phyloP scores from a whole-genome alignment of 192 early-diverging fungal species.

The Umbelopsis ramanniana region DNA sequence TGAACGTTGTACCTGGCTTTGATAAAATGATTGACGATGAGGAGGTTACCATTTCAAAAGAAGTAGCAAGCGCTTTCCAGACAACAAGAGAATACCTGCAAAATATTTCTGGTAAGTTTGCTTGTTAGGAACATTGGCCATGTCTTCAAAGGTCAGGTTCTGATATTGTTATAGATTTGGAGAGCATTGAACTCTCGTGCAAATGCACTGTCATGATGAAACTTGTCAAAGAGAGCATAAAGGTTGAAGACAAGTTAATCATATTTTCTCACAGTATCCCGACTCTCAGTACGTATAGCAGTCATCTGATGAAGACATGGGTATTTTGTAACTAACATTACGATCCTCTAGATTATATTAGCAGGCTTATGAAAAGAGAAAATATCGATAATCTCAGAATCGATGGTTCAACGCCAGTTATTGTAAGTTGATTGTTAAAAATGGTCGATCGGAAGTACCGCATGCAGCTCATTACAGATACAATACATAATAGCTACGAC shows the following conservation, averaged over 20 bases:
- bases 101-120: neutral
- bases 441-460: too few relatives aligned
- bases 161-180: neutral
- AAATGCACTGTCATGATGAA: conserved; percentile 49
- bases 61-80: neutral
- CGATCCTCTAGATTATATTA: conserved; percentile 34
- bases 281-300: conserved; percentile 57
- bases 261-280: conserved; percentile 74
- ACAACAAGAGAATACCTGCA: neutral
- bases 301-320: neutral
- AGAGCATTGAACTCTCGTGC: neutral
- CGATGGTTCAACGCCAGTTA: conserved; percentile 55
- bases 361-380: neutral
- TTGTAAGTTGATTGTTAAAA: conserved; percentile 23
- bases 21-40: neutral
- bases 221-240: conserved; percentile 54
- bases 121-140: neutral
- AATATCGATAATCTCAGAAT: conserved; percentile 45
- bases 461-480: too few relatives aligned
- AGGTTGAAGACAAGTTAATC: conserved; percentile 67
- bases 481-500: conserved; percentile 39
- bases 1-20: neutral
- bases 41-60: neutral
- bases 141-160: neutral
- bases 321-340: neutral